These are phyloP conservation scores for Sarcomyxa edulis DNA, from an alignment of 768 basidiomycete genomes.

Conservation along the genomic window DNA sequence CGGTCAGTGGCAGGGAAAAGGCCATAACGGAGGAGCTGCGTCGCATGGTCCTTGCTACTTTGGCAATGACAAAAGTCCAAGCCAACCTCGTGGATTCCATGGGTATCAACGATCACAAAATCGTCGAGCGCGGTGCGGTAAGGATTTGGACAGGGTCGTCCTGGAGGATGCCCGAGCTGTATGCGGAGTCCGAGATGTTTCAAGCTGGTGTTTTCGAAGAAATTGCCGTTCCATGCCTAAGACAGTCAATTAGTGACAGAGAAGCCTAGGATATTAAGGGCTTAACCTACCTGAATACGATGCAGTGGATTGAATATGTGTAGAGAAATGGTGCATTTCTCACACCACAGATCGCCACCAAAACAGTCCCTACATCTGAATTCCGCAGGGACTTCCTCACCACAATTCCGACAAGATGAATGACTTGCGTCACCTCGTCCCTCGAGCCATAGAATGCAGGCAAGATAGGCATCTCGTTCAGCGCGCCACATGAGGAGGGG, in stretches of 20 bases:
- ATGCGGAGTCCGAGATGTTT: conserved; percentile 14
- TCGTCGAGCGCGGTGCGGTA: conserved; percentile 9
- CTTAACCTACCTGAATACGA: conserved; percentile 9
- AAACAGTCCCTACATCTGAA: conserved; percentile 8
- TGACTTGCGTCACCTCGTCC: no score
- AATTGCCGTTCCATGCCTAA: conserved; percentile 10
- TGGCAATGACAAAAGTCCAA: conserved; percentile 26
- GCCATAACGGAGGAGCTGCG: conserved; percentile 25
- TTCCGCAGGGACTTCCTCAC: no score
- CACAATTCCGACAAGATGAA: no score
- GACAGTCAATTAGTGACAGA: not conserved
- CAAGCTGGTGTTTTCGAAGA: conserved; percentile 8
- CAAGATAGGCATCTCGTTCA: no score
- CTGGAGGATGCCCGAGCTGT: conserved; percentile 14
- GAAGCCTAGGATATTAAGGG: not conserved
- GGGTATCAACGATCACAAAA: conserved; percentile 19
- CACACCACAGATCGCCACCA: conserved; percentile 7
- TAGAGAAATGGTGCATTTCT: conserved; percentile 3
- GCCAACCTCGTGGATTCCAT: conserved; percentile 18
- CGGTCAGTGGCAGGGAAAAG: conserved; percentile 24
- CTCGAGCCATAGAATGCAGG: no score
- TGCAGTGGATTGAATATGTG: conserved; percentile 9
- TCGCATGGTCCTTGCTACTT: not conserved
- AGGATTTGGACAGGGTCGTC: conserved; percentile 12
- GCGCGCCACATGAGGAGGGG: no score